Evolutionary conservation across 1,139 yeast species (phyloP), one percentile per base, ranked within the genome.

Genomic region (Debaryomyces coudertii): DNA sequence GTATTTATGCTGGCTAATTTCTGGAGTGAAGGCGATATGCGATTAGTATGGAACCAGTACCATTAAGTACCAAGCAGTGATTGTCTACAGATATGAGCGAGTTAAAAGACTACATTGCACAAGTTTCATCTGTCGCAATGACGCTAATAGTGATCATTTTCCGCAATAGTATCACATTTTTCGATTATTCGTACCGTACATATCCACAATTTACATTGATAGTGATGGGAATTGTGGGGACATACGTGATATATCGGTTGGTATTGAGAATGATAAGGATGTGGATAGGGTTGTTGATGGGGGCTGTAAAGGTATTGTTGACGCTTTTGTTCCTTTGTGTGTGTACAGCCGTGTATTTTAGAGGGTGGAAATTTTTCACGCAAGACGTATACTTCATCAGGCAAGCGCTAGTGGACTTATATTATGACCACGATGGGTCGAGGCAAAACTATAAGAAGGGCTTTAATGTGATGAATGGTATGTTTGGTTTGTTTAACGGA

Each of bases 141-240:
- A 47, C 55, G 2, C 28, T 52, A 1, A n/a, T 56, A 7, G 58
- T 56, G 40, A 49, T 56, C 28, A 36, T 50, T 1, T 43, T 56
- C 7, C 52, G 54, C 22, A 53, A 58, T 38, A 27, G 51, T 3
- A 45, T 65, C 20, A 42, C 51, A 23, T 35, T 60, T 6, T 37
- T 57, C 14, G 51, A 54, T 5, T 53, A 49, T 36, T 46, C 56
- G 9, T 55, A 63, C 45, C 49, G 51, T 5, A 50, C 47, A 12
- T 67, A 57, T 47, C 74, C 73, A n/a, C 60, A 60, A 16, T 51
- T 54, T 7, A 59, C 71, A 16, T 49, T 57, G 22, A 42, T 55
- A 4, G 42, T 61, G 2, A 37, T 65, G 33, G 39, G 54, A n/a
- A 18, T 61, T 5, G 36, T 66, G 11, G 54, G 53, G 2, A 47